phyloP scores from a whole-genome alignment of 176 grass and related monocot genomes.

The Poa pratensis region DNA sequence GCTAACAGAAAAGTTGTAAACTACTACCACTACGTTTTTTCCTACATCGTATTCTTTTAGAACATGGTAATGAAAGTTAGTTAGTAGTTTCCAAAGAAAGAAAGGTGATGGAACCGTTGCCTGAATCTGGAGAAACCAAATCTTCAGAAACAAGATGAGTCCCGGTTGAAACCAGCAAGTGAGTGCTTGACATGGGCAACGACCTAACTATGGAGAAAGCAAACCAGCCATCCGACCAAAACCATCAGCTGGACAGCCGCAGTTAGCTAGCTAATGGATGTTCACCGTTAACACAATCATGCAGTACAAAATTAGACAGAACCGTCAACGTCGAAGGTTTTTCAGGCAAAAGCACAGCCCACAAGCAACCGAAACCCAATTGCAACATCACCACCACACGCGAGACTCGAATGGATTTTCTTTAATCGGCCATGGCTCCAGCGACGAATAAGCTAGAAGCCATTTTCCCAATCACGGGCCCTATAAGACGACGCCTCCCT shows the following conservation, averaged over 20 bases:
- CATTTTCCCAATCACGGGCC: not conserved
- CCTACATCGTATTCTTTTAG: not conserved
- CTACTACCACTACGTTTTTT: not conserved
- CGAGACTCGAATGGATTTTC: slow-evolving; percentile 23
- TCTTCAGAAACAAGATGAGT: not conserved
- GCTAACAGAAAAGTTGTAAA: not conserved
- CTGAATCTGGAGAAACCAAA: not conserved
- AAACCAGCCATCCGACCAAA: no score
- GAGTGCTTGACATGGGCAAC: not conserved
- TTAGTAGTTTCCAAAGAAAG: not conserved
- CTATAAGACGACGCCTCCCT: slow-evolving; percentile 19
- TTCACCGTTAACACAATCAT: no score
- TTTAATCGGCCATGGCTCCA: not conserved
- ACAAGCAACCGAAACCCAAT: slow-evolving; percentile 40
- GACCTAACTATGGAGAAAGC: not conserved
- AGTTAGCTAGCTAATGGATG: no score
- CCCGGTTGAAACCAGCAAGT: not conserved
- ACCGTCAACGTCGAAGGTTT: slow-evolving; percentile 17
- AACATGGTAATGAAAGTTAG: not conserved
- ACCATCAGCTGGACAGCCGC: no score
- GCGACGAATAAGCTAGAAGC: not conserved
- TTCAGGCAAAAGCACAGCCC: not conserved
- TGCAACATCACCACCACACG: slow-evolving; percentile 37
- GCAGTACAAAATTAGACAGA: not conserved
- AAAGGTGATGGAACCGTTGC: not conserved